Evolutionary conservation across 2,329 filamentous ascomycete genomes (phyloP), one percentile per base, ranked within the genome.

Genomic region (Aspergillus piperis): DNA sequence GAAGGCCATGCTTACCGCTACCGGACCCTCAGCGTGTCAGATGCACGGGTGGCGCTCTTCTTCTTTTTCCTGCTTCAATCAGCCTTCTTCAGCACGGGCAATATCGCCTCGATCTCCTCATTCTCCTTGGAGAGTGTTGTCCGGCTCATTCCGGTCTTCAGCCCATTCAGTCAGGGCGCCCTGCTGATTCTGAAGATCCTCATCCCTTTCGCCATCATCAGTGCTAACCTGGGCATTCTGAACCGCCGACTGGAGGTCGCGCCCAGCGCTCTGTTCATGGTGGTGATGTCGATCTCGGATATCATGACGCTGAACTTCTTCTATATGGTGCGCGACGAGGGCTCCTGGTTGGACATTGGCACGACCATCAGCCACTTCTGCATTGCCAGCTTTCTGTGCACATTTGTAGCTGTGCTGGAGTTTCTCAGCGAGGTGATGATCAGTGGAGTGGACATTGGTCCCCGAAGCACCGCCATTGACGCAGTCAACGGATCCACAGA

Each of bases 341-440:
- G 95, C 0, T 95, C 90, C 21, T 99, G 95, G 95, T 79, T 99
- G 61, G 95, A 99, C 73, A 99, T 99, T 73, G 95, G 95, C 32
- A 96, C 92, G 27, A 97, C 92, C 3, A 99, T 99, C 66, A 96
- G 87, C 71, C 93, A 98, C 75, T 99, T 98, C 76, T 87, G 88
- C 62, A 98, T 99, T 78, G 94, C 92, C 17, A 97, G 92, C 75
- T 75, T 91, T 68, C 73, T 98, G 48, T 95, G 92, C 67, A 88
- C 96, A 8, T 99, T 99, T 78, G 92, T 99, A 47, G 91, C 92
- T 0, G 87, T 85, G 13, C 79, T 99, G 49, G 95, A 99, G 78
- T 88, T 90, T 15, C 85, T 96, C 3, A 96, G 92, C 71, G 90
- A 91, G 70, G 76, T 90, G 51, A 91, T 97, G 65, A 90, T 96